Percentiles rank a stretch among this genome's conserved stretches.
These are phyloP conservation scores for Ophiostoma piceae DNA, from an alignment of 2,329 filamentous ascomycete species.

Conservation along the genomic window DNA sequence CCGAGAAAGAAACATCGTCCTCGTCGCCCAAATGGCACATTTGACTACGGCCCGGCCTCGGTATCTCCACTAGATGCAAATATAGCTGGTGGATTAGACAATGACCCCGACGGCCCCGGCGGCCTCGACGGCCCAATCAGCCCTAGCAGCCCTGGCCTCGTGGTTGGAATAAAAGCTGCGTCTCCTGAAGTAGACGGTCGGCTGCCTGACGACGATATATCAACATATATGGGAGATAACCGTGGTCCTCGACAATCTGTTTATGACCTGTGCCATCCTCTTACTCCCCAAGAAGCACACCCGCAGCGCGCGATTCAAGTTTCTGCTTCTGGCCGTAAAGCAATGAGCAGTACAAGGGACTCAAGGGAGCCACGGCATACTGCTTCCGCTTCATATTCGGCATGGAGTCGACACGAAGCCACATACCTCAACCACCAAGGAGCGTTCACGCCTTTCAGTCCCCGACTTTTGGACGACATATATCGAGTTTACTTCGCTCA, in stretches of 20 bases:
- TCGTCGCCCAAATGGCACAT: not conserved
- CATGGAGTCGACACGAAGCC: not conserved
- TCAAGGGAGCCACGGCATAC: not conserved
- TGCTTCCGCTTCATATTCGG: not conserved
- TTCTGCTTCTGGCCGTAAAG: not conserved
- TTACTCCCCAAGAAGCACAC: not conserved
- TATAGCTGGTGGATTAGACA: not conserved
- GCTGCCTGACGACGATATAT: not conserved
- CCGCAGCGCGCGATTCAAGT: not conserved
- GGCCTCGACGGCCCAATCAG: not conserved
- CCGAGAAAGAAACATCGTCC: slow-evolving; percentile 20
- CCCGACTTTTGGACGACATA: slow-evolving; percentile 1
- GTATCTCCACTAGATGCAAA: not conserved
- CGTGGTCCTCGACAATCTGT: not conserved
- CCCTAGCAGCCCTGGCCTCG: not conserved
- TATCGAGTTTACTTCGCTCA: slow-evolving; percentile 30
- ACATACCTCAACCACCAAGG: not conserved
- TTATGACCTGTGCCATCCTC: not conserved
- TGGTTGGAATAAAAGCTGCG: not conserved
- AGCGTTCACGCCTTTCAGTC: not conserved
- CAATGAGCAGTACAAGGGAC: not conserved
- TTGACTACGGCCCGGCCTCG: not conserved
- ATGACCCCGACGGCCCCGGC: not conserved
- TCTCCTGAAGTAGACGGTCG: not conserved
- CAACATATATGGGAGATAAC: not conserved